Conservation (phyloP, 1,284 basidiomycete genomes). For the Boletus hoseneyae region DNA sequence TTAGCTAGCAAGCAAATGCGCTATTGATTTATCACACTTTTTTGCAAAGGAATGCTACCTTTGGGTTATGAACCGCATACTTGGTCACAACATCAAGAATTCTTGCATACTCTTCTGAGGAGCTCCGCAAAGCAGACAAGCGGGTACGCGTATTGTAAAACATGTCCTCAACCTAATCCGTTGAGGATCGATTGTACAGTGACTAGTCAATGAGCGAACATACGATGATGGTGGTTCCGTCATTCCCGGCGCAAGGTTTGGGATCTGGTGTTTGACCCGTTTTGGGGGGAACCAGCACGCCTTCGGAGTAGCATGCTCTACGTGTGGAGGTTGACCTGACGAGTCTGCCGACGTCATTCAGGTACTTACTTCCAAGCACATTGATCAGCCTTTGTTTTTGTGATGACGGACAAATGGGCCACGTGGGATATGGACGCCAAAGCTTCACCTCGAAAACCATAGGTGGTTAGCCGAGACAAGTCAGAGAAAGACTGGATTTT, state of each 20-base stretch:
- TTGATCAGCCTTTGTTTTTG: slow-evolving; percentile 78
- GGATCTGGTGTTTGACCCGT: slow-evolving; percentile 71
- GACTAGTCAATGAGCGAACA: slow-evolving; percentile 21
- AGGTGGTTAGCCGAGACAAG: slow-evolving; percentile 82
- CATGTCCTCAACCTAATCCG: slow-evolving; percentile 81
- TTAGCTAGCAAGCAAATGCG: neutral
- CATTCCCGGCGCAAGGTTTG: slow-evolving; percentile 89
- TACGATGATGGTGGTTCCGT: slow-evolving; percentile 89
- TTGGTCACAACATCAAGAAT: slow-evolving; percentile 93
- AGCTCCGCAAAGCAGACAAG: slow-evolving; percentile 78
- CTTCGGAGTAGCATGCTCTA: slow-evolving; percentile 82
- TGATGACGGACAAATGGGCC: slow-evolving; percentile 83
- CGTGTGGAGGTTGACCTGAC: slow-evolving; percentile 5
- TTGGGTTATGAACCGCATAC: slow-evolving; percentile 92
- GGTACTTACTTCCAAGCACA: slow-evolving; percentile 86
- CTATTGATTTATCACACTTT: slow-evolving; percentile 52
- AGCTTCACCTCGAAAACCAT: slow-evolving; percentile 97
- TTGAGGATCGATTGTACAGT: neutral
- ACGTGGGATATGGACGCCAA: slow-evolving; percentile 97
- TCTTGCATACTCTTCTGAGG: slow-evolving; percentile 90
- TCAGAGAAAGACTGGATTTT: slow-evolving; percentile 90
- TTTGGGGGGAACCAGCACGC: slow-evolving; percentile 65
- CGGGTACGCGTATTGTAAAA: slow-evolving; percentile 95
- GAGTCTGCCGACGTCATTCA: neutral
- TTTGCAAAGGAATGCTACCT: slow-evolving; percentile 87